phyloP scores from a whole-genome alignment of 176 grass and related monocot genomes.

The Bothriochloa decipiens region DNA sequence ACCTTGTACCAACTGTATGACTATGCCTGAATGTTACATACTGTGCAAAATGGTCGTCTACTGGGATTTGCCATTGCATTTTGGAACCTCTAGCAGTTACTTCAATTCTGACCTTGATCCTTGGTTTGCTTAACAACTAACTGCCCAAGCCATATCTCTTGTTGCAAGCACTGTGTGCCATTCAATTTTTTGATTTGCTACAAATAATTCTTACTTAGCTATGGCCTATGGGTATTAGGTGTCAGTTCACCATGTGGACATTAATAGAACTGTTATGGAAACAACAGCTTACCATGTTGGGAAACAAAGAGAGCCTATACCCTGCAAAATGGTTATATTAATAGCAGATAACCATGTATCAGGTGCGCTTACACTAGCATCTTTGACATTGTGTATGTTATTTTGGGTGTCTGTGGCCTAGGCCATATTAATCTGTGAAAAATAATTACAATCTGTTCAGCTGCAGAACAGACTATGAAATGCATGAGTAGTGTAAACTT shows the following conservation, averaged over 20 bases:
- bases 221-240: background rate
- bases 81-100: background rate
- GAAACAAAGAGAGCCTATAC: background rate
- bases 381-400: background rate
- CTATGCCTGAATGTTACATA: background rate
- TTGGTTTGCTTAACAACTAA: slow-evolving; percentile 14
- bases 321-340: background rate
- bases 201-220: background rate
- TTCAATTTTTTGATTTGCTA: background rate
- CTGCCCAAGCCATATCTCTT: background rate
- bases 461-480: background rate
- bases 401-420: background rate
- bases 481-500: background rate
- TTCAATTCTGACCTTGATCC: background rate
- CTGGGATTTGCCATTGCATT: background rate
- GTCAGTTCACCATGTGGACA: background rate
- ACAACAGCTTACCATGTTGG: background rate
- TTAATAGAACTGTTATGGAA: background rate
- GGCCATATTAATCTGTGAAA: background rate
- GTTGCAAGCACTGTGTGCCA: background rate
- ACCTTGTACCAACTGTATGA: background rate
- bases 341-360: background rate
- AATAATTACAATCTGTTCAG: background rate
- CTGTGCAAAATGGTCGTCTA: background rate
- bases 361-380: background rate